Conservation (phyloP, 2,329 filamentous ascomycete genomes). For the Geosmithia putterillii region DNA sequence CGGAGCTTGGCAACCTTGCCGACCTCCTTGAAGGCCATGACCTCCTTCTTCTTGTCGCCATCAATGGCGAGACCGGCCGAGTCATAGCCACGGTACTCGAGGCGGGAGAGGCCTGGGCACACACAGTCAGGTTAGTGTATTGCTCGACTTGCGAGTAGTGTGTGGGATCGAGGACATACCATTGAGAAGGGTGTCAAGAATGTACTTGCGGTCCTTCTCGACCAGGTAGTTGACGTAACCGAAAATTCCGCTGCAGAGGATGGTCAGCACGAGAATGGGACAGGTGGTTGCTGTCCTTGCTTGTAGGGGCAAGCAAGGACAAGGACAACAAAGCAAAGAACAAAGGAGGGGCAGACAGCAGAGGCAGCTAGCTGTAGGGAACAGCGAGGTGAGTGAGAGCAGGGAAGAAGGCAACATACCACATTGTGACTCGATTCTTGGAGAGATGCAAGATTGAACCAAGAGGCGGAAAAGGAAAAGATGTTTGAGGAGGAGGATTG, state of each 20-base stretch:
- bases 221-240: conserved; percentile 99
- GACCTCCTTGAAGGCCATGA: conserved; percentile 96
- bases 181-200: conserved; percentile 92
- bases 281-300: neutral
- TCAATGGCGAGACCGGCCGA: conserved; percentile 93
- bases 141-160: conserved; percentile 36
- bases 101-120: conserved; percentile 67
- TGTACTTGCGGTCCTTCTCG: conserved; percentile 95
- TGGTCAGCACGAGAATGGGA: neutral
- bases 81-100: conserved; percentile 98
- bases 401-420: neutral
- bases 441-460: neutral
- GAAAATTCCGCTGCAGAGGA: conserved; percentile 74
- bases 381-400: neutral
- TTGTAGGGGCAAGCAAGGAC: too few relatives aligned
- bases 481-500: too few relatives aligned
- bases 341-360: neutral
- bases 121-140: conserved; percentile 25
- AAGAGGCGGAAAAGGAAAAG: neutral
- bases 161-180: conserved; percentile 43
- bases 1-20: conserved; percentile 97
- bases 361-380: neutral
- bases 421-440: neutral
- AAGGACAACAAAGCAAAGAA: too few relatives aligned
- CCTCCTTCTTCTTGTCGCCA: conserved; percentile 97